These are phyloP conservation scores for Penicillium flavigenum DNA, from an alignment of 495 filamentous ascomycete species.

Conservation along the genomic window DNA sequence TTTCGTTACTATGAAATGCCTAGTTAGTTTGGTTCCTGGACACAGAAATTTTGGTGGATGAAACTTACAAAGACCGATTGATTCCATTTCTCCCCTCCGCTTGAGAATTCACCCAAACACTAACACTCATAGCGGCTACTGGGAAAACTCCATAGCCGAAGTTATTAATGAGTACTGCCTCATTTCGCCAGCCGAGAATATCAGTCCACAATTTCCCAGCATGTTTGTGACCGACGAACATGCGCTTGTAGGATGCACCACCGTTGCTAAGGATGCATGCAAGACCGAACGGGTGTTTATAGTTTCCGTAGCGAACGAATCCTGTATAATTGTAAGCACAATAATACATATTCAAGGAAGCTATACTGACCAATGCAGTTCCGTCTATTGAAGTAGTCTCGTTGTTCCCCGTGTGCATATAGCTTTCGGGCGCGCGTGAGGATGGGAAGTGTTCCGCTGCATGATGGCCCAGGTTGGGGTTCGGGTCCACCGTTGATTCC, in stretches of 20 bases:
- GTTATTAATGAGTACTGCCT: conserved; percentile 51
- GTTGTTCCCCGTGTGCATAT: conserved; percentile 66
- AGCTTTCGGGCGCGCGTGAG: conserved; percentile 64
- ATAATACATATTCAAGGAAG: neutral
- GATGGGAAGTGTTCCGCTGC: conserved; percentile 56
- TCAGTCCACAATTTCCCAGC: conserved; percentile 64
- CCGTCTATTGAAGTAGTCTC: conserved; percentile 63
- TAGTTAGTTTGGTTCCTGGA: neutral
- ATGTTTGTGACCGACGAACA: conserved; percentile 64
- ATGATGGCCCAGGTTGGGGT: conserved; percentile 48
- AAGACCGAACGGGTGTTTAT: conserved; percentile 50
- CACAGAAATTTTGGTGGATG: neutral
- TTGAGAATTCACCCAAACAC: conserved; percentile 57
- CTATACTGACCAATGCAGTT: conserved; percentile 58
- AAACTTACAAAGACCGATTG: conserved; percentile 19
- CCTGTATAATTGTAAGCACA: conserved; percentile 22
- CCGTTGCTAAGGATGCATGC: conserved; percentile 60
- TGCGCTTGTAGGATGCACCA: conserved; percentile 47
- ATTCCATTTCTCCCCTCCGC: conserved; percentile 20
- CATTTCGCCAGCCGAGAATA: conserved; percentile 51
- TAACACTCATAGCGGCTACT: conserved; percentile 54
- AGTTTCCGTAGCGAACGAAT: conserved; percentile 63
- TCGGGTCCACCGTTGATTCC: conserved; percentile 55
- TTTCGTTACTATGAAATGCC: neutral
- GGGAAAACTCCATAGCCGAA: conserved; percentile 57